Evolutionary conservation across 805 yeast species (phyloP).

Genomic region (Torulaspora delbrueckii): DNA sequence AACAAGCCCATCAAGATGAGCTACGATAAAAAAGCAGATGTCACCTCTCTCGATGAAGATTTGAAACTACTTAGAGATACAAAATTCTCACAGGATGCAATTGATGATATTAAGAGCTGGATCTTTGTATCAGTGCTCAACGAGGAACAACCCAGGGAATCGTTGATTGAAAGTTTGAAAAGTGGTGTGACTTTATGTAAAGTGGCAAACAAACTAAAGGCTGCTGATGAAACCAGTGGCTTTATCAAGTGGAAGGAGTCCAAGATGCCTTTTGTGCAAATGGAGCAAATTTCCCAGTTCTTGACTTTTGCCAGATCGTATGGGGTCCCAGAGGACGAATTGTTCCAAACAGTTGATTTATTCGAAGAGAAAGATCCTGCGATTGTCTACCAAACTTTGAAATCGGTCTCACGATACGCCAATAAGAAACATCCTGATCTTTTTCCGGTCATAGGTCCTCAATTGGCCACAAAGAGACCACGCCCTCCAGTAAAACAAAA

Average conservation of each 20-base stretch:
- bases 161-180: slow-evolving; percentile 52
- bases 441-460: slow-evolving; percentile 55
- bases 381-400: slow-evolving; percentile 67
- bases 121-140: slow-evolving; percentile 39
- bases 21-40: slow-evolving; percentile 36
- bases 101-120: slow-evolving; percentile 51
- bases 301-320: slow-evolving; percentile 53
- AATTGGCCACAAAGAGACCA: slow-evolving; percentile 44
- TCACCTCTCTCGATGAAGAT: slow-evolving; percentile 63
- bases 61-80: slow-evolving; percentile 44
- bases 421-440: slow-evolving; percentile 47
- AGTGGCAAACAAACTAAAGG: slow-evolving; percentile 36
- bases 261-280: slow-evolving; percentile 67
- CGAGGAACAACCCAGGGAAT: slow-evolving; percentile 34
- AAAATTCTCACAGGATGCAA: slow-evolving; percentile 44
- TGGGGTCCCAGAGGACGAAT: slow-evolving; percentile 76
- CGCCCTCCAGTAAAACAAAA: slow-evolving; percentile 51
- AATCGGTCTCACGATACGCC: slow-evolving; percentile 67
- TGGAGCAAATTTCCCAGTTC: slow-evolving; percentile 81
- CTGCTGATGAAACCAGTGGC: slow-evolving; percentile 34
- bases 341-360: slow-evolving; percentile 73
- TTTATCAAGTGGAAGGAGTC: slow-evolving; percentile 50
- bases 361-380: slow-evolving; percentile 73
- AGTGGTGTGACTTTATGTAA: slow-evolving; percentile 57
- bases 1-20: slow-evolving; percentile 15